These are phyloP conservation scores for Trichoderma citrinoviride DNA, from an alignment of 2,329 filamentous ascomycete genomes.

Conservation along the genomic window DNA sequence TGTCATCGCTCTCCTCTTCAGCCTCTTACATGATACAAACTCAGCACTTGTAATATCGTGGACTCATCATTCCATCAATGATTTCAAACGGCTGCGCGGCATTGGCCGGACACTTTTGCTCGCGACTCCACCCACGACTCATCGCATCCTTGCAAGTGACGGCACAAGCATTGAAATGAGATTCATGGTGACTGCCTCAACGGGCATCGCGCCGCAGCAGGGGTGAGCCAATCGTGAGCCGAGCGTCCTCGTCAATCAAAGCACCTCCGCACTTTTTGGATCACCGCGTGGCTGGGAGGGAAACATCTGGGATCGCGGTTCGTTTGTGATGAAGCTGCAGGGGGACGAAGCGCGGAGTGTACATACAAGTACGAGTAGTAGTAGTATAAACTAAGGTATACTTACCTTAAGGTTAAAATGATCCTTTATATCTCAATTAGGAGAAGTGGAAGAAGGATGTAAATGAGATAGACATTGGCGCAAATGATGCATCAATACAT, in stretches of 20 bases:
- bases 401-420: too few relatives aligned
- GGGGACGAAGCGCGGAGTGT: too few relatives aligned
- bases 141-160: conserved; percentile 14
- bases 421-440: too few relatives aligned
- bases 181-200: background rate
- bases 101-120: background rate
- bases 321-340: too few relatives aligned
- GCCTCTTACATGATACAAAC: background rate
- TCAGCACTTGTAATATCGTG: background rate
- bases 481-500: too few relatives aligned
- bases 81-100: background rate
- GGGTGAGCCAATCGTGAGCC: background rate
- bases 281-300: background rate
- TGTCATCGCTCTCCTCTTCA: too few relatives aligned
- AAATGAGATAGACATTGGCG: too few relatives aligned
- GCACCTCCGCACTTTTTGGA: conserved; percentile 2
- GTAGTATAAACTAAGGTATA: too few relatives aligned
- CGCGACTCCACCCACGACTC: conserved; percentile 7
- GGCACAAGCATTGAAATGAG: background rate
- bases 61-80: background rate
- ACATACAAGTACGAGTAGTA: too few relatives aligned
- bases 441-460: too few relatives aligned
- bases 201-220: background rate
- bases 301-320: background rate
- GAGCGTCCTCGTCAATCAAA: background rate